These are phyloP conservation scores for Lithohypha guttulata DNA, from an alignment of 2,329 filamentous ascomycete genomes.

Conservation along the genomic window DNA sequence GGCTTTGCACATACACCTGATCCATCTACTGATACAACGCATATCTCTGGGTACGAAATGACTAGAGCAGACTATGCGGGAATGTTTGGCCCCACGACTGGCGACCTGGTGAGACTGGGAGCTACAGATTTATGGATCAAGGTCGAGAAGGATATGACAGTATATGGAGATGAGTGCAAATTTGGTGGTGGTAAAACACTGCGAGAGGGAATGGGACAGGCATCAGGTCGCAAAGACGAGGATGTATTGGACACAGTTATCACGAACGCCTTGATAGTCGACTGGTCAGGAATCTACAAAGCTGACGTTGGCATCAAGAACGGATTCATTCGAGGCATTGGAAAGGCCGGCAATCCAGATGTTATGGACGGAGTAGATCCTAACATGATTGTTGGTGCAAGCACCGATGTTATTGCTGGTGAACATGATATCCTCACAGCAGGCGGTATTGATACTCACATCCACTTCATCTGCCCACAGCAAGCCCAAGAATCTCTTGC, in stretches of 20 bases:
- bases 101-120: constrained; percentile 72
- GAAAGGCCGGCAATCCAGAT: constrained; percentile 94
- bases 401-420: constrained; percentile 83
- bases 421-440: constrained; percentile 87
- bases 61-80: constrained; percentile 66
- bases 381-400: constrained; percentile 71
- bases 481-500: constrained; percentile 75
- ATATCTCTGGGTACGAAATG: constrained; percentile 57
- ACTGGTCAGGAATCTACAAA: constrained; percentile 90
- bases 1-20: constrained; percentile 71
- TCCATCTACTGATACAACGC: constrained; percentile 44
- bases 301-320: constrained; percentile 90
- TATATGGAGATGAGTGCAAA: constrained; percentile 85
- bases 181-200: constrained; percentile 93
- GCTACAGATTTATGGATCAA: constrained; percentile 81
- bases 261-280: constrained; percentile 79
- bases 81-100: constrained; percentile 90
- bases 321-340: constrained; percentile 75
- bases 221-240: constrained; percentile 60
- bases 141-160: constrained; percentile 75
- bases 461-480: constrained; percentile 92
- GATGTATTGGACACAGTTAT: constrained; percentile 76
- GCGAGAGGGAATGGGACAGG: constrained; percentile 91
- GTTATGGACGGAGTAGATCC: constrained; percentile 80
- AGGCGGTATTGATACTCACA: constrained; percentile 79